Base-by-base conservation (phyloP, 139 green algal species). In the Volvox africanus region DNA sequence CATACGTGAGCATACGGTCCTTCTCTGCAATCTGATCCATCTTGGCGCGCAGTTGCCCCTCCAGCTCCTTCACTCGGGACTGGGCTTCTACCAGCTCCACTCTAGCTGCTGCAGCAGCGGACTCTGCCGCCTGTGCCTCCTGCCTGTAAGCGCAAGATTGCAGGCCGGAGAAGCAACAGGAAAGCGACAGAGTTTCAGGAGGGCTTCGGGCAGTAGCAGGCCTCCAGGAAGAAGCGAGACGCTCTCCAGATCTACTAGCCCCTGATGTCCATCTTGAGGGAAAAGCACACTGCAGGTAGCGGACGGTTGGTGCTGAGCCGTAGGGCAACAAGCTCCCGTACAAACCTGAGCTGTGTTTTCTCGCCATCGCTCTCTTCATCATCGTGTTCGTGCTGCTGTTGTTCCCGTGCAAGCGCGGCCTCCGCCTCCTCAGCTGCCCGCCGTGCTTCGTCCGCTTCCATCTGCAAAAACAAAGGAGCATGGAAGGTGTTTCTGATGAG, bases 1-100 rank as follows among this genome's bases (percentile, higher is more conserved):
- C 91, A 92, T 96, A 94, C 83, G 88, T 93, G 30, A 95, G 93
- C 93, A 95, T 93, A 44, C 35, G 76, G 73, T 97, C 95, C 82
- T 96, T 95, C 84, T 96, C 93, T 5, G 87, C 82, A 32, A 95
- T 69, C 22, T 84, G 69, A 9, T 92, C 91, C 13, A 35, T 36
- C 17, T 68, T 32, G 5, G 69, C 75, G 21, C 92, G 79, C 33
- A 82, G 28, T 30, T 79, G 67, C 3, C 50, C 69, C 84, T 93
- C 81, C 26, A 86, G 89, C n/a, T 92, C 92, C 14, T 61, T 75
- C 24, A 84, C 21, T 37, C 90, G 91, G 30, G 73, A 76, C 35
- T 91, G 61, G n/a, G 89, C 83, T 76, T 93, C 68, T 1, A 12
- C 69, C 20, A 80, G 61, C 9, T 36, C 71, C 1, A 19, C 2